Base-by-base conservation (phyloP, 306 rosid genomes). In the Corylus avellana region DNA sequence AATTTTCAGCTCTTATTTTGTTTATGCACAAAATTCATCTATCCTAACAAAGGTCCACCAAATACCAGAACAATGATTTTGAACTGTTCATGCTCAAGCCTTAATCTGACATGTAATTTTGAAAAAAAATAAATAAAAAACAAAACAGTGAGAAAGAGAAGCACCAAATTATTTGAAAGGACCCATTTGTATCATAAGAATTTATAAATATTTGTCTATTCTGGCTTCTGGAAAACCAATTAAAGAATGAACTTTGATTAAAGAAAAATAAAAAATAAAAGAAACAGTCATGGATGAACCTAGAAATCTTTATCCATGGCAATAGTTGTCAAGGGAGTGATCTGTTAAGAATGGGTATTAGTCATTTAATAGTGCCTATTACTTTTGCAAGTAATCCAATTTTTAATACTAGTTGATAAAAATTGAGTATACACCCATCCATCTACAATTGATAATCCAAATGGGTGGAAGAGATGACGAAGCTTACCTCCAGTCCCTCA, bases 401-500 rank as follows among this genome's bases (percentile, higher is more conserved):
- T 20, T 3, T 25, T 59, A 20, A 59, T 25, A 58, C 37, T 58
- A 18, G 13, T 8, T 8, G n/a, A 69, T 53, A 25, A 69, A 69
- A 69, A 20, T 8, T 13, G 51, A 0, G 56, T 42, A 47, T 18
- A 12, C 0, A 3, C 56, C 39, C 57, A 70, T 70, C 39, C 57
- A 70, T 70, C 37, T 4, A 18, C 44, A 9, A n/a, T 35, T 49
- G 12, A 12, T 49, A 49, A 49, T 49, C 53, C 12, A 49, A 49
- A 49, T 49, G 3, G 53, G 14, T 49, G 14, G 53, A 12, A 27
- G 47, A 61, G 22, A 22, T 47, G 17, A 46, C 11, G 12, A 44
- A 62, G 79, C 72, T 47, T 62, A 62, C 79, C 79, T 75, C 79
- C 48, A 75, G 62, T 29, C 79, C 79, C 27, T 47, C 72, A 4